Evolutionary conservation across 805 yeast species (phyloP), one percentile per base, ranked within the genome.

Genomic region (Monosporozyma servazzii): DNA sequence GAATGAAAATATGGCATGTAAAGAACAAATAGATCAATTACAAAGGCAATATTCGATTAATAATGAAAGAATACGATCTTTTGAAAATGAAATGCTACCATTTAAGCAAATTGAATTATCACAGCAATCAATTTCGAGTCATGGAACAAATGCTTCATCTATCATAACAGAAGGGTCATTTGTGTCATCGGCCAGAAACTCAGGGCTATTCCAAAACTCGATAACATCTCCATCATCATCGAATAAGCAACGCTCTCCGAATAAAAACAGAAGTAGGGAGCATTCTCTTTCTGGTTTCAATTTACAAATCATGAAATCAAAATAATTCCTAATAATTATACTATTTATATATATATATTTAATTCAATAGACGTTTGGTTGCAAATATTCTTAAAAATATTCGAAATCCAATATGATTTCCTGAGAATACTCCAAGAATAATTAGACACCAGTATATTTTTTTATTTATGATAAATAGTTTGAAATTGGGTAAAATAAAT

Each of bases 1-100:
- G 8, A 47, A 48, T 30, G 42, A 53, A 9, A 58, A 56, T 44
- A 43, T 53, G 5, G 17, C 9, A 5, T 44, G 5, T 27, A 44
- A 44, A 31, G 47, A 44, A 20, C 47, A 44, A 11, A 10, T 29
- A 18, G 37, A 44, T 5, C 17, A 10, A 9, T 44, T 44, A 21
- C 21, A 31, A 29, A 13, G 27, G 13, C 21, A 31, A 20, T 44
- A 31, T 44, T 10, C 23, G 4, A 20, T 15, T n/a, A 44, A 44
- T 29, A 27, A 20, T 11, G 44, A 41, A 41, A 41, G 17, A 21
- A 41, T 41, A 41, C 44, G 20, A 37, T 11, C 27, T 13, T 27
- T 31, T 11, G 44, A 30, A n/a, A 30, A 48, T 25, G 50, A 48
- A 29, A 25, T 18, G 11, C 5, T 25, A 17, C 43, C 21, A 17